Evolutionary conservation across 2,329 filamentous ascomycete genomes (phyloP).

Genomic region (Cercospora citrullina): DNA sequence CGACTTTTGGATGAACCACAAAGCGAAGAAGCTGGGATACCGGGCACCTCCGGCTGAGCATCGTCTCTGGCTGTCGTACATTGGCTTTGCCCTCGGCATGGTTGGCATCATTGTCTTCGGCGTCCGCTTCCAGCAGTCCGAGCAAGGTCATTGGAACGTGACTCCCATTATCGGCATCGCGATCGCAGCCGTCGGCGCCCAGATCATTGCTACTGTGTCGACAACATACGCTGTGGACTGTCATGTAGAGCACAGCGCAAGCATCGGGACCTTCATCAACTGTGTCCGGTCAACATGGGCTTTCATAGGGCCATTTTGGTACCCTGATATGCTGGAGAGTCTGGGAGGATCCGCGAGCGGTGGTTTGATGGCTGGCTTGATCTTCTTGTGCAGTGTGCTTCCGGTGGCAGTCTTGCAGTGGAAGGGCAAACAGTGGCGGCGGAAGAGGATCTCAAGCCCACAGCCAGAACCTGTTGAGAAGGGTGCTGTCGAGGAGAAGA

Average conservation of each 20-base stretch:
- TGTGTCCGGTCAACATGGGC: conserved; percentile 58
- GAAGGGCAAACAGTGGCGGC: conserved; percentile 25
- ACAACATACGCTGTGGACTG: conserved; percentile 63
- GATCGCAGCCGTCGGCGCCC: conserved; percentile 56
- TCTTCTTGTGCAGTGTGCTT: conserved; percentile 31
- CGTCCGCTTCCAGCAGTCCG: conserved; percentile 51
- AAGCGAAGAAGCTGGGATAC: conserved; percentile 39
- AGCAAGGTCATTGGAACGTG: conserved; percentile 53
- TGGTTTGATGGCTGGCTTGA: conserved; percentile 41
- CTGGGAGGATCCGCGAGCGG: conserved; percentile 42
- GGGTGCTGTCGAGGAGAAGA: conserved; percentile 5
- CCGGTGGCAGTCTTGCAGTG: conserved; percentile 34
- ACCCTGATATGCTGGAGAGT: conserved; percentile 43
- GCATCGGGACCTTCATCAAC: conserved; percentile 60
- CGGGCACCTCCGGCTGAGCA: conserved; percentile 50
- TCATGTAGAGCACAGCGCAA: conserved; percentile 53
- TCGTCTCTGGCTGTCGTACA: conserved; percentile 59
- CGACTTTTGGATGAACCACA: conserved; percentile 55
- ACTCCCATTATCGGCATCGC: conserved; percentile 54
- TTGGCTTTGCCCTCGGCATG: conserved; percentile 54
- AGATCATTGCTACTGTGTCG: conserved; percentile 61
- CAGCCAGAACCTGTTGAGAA: not conserved
- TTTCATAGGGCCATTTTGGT: conserved; percentile 50
- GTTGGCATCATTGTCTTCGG: conserved; percentile 57
- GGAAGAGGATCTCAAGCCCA: conserved; percentile 8